Conservation (phyloP, 108 stramenopile genomes). For the Thalassiosira profunda region DNA sequence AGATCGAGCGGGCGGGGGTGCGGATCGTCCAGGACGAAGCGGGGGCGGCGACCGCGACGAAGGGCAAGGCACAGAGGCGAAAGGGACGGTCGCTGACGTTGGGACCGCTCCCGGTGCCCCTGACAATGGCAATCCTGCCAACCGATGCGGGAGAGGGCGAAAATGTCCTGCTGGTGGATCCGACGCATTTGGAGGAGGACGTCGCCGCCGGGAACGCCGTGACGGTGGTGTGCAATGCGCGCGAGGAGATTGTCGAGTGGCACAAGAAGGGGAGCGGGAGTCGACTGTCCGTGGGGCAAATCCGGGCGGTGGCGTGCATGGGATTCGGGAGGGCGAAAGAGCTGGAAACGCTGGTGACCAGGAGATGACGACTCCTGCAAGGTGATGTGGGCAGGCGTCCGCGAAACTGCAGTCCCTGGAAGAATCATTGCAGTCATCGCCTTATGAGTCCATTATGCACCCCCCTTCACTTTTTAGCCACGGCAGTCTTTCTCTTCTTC, state of each 20-base stretch:
- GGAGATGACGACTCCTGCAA: too few relatives aligned
- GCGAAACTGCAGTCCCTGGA: too few relatives aligned
- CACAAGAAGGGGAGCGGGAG: constrained; percentile 37
- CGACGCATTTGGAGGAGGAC: constrained; percentile 45
- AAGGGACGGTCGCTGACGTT: constrained; percentile 32
- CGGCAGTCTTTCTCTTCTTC: constrained; percentile 9
- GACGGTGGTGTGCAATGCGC: constrained; percentile 39
- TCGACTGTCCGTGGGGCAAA: constrained; percentile 25
- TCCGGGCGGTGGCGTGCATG: constrained; percentile 29
- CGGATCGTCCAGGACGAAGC: constrained; percentile 23
- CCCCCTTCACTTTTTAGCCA: background rate
- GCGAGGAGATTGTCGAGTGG: constrained; percentile 30
- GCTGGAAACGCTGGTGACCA: constrained; percentile 27
- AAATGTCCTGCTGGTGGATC: constrained; percentile 35
- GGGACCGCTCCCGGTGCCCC: constrained; percentile 36
- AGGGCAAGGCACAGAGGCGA: constrained; percentile 8
- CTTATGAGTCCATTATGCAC: too few relatives aligned
- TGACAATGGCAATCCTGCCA: constrained; percentile 42
- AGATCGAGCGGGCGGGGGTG: constrained; percentile 30
- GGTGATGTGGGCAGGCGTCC: too few relatives aligned
- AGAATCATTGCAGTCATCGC: too few relatives aligned
- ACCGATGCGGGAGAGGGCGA: background rate
- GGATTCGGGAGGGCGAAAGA: constrained; percentile 40
- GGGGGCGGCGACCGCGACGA: background rate
- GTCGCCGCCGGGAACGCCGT: constrained; percentile 30